Evolutionary conservation across 2,329 filamentous ascomycete species (phyloP), one percentile per base, ranked within the genome.

Genomic region (Polytolypa hystricis): DNA sequence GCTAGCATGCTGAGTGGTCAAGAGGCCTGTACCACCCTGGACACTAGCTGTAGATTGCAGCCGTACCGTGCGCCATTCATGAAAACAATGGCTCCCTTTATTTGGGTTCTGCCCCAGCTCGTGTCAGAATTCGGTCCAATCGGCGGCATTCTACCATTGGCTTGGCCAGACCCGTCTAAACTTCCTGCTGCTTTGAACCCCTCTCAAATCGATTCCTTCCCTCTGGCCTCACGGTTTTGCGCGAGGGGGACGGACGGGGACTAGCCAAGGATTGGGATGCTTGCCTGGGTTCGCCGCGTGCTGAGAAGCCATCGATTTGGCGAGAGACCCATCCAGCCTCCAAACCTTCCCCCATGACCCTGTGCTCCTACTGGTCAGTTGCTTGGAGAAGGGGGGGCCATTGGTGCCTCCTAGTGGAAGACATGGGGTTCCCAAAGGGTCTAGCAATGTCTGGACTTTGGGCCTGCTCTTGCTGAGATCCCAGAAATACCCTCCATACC

Each of bases 251-350:
- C 9, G 19, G 12, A 32, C 30, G 11, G 18, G 25, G 35, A 16
- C 35, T 37, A 37, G 35, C 35, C 19, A 37, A 28, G 35, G 31
- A 20, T 15, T 28, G 21, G n/a, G 28, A 37, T 28, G 18, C 35
- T 37, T 37, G 28, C 31, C 35, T 12, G 21, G 35, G 35, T 37
- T 37, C 35, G 16, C 25, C 35, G 35, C 35, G 27, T 31, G 35
- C 23, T 37, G 14, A 28, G 12, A 18, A 17, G 15, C 30, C 27
- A 28, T 44, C 28, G 32, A 35, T 45, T 45, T 42, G 45, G 45
- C 48, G 47, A 54, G 37, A 51, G 51, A 45, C 50, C 50, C 47
- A 48, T 52, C 50, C 50, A 54, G 51, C 50, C 51, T 42, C n/a
- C n/a, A n/a, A n/a, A n/a, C n/a, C n/a, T n/a, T n/a, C 45, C 43